These are phyloP conservation scores for Phaeotremella skinneri DNA, from an alignment of 768 basidiomycete species.

Conservation along the genomic window DNA sequence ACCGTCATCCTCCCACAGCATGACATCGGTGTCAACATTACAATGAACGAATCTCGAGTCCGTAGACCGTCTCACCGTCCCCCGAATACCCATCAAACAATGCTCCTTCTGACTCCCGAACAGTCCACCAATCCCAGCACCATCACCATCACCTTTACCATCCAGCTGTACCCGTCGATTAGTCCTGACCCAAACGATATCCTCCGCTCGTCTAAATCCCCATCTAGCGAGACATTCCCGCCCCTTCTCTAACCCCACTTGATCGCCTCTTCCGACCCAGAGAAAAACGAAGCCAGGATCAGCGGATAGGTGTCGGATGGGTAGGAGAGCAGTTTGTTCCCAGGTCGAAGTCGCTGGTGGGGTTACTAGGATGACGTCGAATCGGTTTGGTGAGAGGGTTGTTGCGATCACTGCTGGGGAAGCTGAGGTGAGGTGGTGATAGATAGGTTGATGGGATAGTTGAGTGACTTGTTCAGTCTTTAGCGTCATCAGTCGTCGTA, in stretches of 20 bases:
- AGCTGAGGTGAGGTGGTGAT: constrained; percentile 58
- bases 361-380: constrained; percentile 87
- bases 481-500: constrained; percentile 74
- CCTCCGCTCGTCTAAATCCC: constrained; percentile 85
- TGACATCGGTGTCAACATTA: constrained; percentile 69
- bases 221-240: constrained; percentile 86
- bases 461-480: constrained; percentile 75
- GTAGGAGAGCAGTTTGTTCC: constrained; percentile 77
- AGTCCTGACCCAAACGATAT: constrained; percentile 98
- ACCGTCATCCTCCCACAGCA: constrained; percentile 69
- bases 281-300: constrained; percentile 93
- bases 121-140: constrained; percentile 52
- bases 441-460: constrained; percentile 70
- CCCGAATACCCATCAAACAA: constrained; percentile 94
- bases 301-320: constrained; percentile 74
- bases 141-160: not conserved
- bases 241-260: constrained; percentile 86
- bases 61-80: constrained; percentile 88
- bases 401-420: constrained; percentile 51
- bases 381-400: constrained; percentile 63
- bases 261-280: constrained; percentile 90
- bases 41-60: constrained; percentile 98
- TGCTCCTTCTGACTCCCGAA: constrained; percentile 89
- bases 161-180: constrained; percentile 54
- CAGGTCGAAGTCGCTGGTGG: constrained; percentile 66